Conservation (phyloP, 768 basidiomycete genomes). For the Macrolepiota fuliginosa region DNA sequence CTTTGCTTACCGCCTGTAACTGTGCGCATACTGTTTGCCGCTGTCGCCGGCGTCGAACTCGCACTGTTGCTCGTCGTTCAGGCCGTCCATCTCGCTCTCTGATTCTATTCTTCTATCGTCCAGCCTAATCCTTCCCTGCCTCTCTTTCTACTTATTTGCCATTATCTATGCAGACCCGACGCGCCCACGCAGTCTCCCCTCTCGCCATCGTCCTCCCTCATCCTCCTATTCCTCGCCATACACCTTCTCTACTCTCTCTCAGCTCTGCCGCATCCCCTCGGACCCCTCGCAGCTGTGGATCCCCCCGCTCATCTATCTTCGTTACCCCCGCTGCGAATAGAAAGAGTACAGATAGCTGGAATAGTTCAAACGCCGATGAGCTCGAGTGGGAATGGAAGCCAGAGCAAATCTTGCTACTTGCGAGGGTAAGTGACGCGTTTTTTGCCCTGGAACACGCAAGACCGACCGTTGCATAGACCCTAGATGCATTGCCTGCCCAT, state of each 20-base stretch:
- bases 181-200: constrained; percentile 45
- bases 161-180: constrained; percentile 50
- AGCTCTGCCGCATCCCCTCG: constrained; percentile 45
- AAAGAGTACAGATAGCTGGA: constrained; percentile 84
- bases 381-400: constrained; percentile 70
- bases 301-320: constrained; percentile 55
- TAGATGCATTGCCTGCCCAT: constrained; percentile 80
- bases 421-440: constrained; percentile 47
- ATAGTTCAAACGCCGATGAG: constrained; percentile 72
- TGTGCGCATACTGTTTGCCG: constrained; percentile 10
- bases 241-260: constrained; percentile 49
- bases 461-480: constrained; percentile 46
- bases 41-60: constrained; percentile 11
- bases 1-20: background rate
- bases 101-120: constrained; percentile 8
- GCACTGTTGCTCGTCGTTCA: constrained; percentile 13
- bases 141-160: constrained; percentile 28
- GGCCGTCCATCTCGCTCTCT: constrained; percentile 14
- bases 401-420: constrained; percentile 66
- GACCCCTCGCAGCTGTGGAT: constrained; percentile 58
- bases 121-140: constrained; percentile 23
- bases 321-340: constrained; percentile 49
- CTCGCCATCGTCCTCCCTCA: constrained; percentile 65
- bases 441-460: constrained; percentile 12
- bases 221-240: constrained; percentile 48